Percentiles rank a stretch among this genome's conserved stretches.
Evolutionary conservation across 306 rosid genomes (phyloP).

Genomic region (Rubus idaeus): DNA sequence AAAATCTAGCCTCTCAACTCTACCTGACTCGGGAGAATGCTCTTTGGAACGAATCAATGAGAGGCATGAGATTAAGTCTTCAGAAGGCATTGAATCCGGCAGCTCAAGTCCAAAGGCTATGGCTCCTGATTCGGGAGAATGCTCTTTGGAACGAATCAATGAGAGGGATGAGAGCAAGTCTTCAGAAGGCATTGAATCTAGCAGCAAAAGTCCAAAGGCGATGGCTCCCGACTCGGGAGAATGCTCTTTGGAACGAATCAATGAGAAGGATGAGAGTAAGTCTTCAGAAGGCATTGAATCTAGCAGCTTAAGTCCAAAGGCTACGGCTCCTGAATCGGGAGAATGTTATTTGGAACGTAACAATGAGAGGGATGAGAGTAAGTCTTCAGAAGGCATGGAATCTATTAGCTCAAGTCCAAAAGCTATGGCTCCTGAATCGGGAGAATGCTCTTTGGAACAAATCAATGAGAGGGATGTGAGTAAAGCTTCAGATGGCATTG

Average conservation of each 20-base stretch:
- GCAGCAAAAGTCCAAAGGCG: conserved; percentile 31
- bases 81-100: background rate
- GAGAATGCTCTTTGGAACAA: conserved; percentile 6
- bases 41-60: background rate
- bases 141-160: background rate
- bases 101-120: background rate
- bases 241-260: conserved; percentile 29
- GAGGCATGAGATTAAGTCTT: background rate
- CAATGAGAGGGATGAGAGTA: background rate
- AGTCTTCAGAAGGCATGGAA: background rate
- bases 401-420: conserved; percentile 1
- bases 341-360: background rate
- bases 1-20: background rate
- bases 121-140: background rate
- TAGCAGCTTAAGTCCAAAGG: conserved; percentile 11
- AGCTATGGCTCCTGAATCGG: background rate
- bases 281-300: conserved; percentile 2
- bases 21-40: background rate
- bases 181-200: background rate
- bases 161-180: background rate
- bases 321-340: background rate
- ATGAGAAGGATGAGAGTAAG: conserved; percentile 24
- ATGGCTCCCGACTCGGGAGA: conserved; percentile 41
- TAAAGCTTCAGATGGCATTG: too few relatives aligned
- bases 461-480: too few relatives aligned